These are phyloP conservation scores for Apophysomyces variabilis DNA, from an alignment of 371 early-diverging fungal genomes.

Conservation along the genomic window DNA sequence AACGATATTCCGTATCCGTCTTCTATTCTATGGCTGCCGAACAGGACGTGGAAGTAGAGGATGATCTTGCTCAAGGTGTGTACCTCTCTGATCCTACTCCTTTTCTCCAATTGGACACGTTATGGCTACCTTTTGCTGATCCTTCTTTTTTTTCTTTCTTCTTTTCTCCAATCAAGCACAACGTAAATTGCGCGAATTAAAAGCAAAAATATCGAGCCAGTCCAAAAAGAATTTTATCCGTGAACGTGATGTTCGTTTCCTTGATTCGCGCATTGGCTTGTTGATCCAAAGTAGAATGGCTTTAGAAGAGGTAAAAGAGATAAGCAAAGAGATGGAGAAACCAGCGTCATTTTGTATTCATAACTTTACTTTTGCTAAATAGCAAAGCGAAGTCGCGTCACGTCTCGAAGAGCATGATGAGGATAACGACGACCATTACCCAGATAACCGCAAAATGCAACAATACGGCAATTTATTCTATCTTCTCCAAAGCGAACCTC, in stretches of 20 bases:
- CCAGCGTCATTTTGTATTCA: too few relatives aligned
- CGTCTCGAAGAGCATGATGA: constrained; percentile 78
- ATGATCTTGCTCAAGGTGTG: constrained; percentile 78
- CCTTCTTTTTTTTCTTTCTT: constrained; percentile 10
- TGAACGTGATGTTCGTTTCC: constrained; percentile 92
- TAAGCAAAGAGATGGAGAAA: constrained; percentile 1
- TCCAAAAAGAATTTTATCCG: constrained; percentile 95
- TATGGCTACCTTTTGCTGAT: background rate
- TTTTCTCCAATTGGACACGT: background rate
- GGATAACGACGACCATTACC: constrained; percentile 69
- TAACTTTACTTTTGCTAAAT: constrained; percentile 4
- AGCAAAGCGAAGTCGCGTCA: constrained; percentile 84
- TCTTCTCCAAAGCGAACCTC: constrained; percentile 90
- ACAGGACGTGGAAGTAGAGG: constrained; percentile 92
- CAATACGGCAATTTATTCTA: constrained; percentile 92
- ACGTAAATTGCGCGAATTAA: constrained; percentile 82
- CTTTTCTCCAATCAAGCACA: constrained; percentile 64
- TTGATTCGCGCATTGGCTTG: constrained; percentile 93
- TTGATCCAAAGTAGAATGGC: constrained; percentile 95
- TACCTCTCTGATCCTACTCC: background rate
- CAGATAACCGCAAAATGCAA: constrained; percentile 85
- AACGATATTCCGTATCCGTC: constrained; percentile 86
- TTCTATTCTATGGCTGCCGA: constrained; percentile 94
- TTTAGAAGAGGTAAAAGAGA: constrained; percentile 67
- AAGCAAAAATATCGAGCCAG: constrained; percentile 87